Evolutionary conservation across 225 moss, liverwort and hornwort species (phyloP), one percentile per base, ranked within the genome.

Genomic region (Marchantia paleacea): DNA sequence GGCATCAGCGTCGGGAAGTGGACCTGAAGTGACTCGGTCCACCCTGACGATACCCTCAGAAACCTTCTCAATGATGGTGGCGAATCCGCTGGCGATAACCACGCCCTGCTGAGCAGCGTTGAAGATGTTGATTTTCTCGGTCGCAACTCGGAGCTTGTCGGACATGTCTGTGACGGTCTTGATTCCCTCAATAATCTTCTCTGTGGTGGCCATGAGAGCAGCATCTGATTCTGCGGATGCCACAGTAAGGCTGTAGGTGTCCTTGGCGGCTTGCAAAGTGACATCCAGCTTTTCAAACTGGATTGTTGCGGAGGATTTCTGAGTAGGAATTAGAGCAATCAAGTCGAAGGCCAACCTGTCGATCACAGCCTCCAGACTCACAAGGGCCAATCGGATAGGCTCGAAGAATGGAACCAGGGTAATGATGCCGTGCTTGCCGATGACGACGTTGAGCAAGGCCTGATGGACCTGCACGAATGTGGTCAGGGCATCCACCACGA

Each of bases 121-220:
- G 18, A 63, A 0, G 53, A 87, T 80, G 66, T 52, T 39, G 39
- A 39, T 39, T 5, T 39, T 19, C 61, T 0, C 0, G 8, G 62
- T 77, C 0, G 30, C 54, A 0, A 9, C 0, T 4, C 82, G 77
- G 18, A 87, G 82, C 63, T 48, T 29, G 58, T 66, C 15, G 8
- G 87, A 85, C 7, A 85, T 64, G 7, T 22, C 4, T 11, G 80
- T 85, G 80, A 87, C 1, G 20, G 79, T 75, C 69, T 28, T 26
- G 66, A 85, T 58, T 25, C 79, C 85, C 24, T 39, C 39, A 5
- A 39, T 5, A 5, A 39, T 39, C 39, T 39, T 39, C 39, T 39
- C 39, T 39, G 39, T 62, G 62, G 39, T 39, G 39, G 39, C 39
- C 2, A 5, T 39, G 39, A 39, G 39, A 39, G 39, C 39, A 39